phyloP scores from a whole-genome alignment of 768 basidiomycete species.

The Rhizopogon rudus region DNA sequence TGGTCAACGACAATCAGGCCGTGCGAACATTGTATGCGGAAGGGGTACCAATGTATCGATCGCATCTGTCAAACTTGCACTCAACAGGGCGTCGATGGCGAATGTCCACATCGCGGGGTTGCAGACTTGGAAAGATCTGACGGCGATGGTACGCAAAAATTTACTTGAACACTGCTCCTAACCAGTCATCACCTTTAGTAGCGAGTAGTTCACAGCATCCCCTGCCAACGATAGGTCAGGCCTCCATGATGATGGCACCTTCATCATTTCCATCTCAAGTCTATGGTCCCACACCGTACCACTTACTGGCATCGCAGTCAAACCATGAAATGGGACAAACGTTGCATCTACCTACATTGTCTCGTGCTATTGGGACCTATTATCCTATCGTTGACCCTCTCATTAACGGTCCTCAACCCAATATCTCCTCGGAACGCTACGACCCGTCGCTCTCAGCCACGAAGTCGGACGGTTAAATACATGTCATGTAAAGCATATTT shows the following conservation, averaged over 20 bases:
- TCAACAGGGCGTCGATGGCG: constrained; percentile 38
- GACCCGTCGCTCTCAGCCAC: constrained; percentile 12
- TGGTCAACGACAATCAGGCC: constrained; percentile 31
- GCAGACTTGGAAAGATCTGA: constrained; percentile 22
- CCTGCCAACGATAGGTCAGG: constrained; percentile 8
- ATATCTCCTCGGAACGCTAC: constrained; percentile 31
- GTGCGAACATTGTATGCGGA: constrained; percentile 44
- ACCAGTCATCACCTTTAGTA: constrained; percentile 2
- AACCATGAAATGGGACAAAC: constrained; percentile 9
- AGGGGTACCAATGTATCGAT: constrained; percentile 49
- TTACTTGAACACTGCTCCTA: neutral
- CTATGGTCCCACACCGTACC: constrained; percentile 25
- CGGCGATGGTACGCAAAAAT: constrained; percentile 12
- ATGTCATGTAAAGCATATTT: neutral
- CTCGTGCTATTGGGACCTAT: constrained; percentile 24
- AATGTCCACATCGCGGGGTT: constrained; percentile 38
- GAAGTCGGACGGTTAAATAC: neutral
- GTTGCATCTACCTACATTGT: constrained; percentile 14
- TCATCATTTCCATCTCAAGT: constrained; percentile 19
- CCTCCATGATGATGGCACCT: constrained; percentile 14
- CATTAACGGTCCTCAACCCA: constrained; percentile 20
- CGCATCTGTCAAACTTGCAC: constrained; percentile 41
- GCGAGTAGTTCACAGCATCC: constrained; percentile 2
- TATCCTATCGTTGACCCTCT: constrained; percentile 38
- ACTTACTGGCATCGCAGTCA: constrained; percentile 18